Evolutionary conservation across 768 basidiomycete species (phyloP).

Genomic region (Hortiboletus campestris): DNA sequence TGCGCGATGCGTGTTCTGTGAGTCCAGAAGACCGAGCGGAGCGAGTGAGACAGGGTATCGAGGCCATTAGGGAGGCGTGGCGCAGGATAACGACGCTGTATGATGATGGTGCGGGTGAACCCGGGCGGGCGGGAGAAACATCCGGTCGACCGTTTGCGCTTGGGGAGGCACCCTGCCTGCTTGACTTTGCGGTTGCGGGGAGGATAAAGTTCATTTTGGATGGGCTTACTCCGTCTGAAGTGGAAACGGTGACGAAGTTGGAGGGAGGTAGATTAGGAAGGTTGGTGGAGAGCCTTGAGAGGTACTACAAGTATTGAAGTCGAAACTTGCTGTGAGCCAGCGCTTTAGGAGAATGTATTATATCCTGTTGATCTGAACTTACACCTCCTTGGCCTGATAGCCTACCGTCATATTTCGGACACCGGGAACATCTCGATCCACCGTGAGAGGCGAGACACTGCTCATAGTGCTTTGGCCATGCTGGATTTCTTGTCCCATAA

Average conservation of each 20-base stretch:
- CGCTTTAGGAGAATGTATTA: too few relatives aligned
- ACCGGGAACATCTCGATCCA: too few relatives aligned
- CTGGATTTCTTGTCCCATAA: too few relatives aligned
- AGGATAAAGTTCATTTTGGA: slow-evolving; percentile 12
- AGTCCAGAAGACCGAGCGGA: slow-evolving; percentile 25
- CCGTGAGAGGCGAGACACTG: too few relatives aligned
- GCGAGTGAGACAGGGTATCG: slow-evolving; percentile 16
- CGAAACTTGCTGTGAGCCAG: too few relatives aligned
- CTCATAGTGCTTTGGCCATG: too few relatives aligned
- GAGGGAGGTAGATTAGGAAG: slow-evolving; percentile 12
- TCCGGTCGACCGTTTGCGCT: slow-evolving; percentile 1
- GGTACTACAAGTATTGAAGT: slow-evolving; percentile 12
- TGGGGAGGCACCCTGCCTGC: slow-evolving; percentile 17
- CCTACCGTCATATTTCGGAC: too few relatives aligned
- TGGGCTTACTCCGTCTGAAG: slow-evolving; percentile 11
- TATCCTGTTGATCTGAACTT: too few relatives aligned
- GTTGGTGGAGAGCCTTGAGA: slow-evolving; percentile 17
- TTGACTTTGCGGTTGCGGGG: slow-evolving; percentile 23
- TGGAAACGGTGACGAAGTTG: slow-evolving; percentile 1
- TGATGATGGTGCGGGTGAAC: neutral
- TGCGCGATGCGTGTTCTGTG: slow-evolving; percentile 19
- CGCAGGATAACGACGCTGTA: slow-evolving; percentile 19
- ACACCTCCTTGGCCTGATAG: too few relatives aligned
- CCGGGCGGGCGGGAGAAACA: too few relatives aligned
- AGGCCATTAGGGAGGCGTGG: slow-evolving; percentile 28